These are phyloP conservation scores for Picea abies DNA, from an alignment of 83 land plant genomes.

Conservation along the genomic window DNA sequence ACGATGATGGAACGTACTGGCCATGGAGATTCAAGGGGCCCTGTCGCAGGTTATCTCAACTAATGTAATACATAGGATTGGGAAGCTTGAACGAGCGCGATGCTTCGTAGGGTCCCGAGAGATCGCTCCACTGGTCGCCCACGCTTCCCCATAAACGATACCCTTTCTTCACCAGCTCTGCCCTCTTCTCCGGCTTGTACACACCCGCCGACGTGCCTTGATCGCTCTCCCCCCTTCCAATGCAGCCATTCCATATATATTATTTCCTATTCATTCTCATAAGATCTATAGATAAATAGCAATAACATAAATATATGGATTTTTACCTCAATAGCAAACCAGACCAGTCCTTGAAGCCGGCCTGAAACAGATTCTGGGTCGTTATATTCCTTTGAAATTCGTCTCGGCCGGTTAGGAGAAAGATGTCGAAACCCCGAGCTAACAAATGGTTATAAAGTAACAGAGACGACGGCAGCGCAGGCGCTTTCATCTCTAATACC, in stretches of 20 bases:
- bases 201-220: neutral
- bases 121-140: constrained; percentile 62
- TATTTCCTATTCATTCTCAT: too few relatives aligned
- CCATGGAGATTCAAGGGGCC: too few relatives aligned
- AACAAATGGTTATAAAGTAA: constrained; percentile 37
- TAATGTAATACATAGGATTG: constrained; percentile 41
- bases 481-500: constrained; percentile 34
- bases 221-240: constrained; percentile 27
- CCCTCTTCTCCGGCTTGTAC: constrained; percentile 34
- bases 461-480: constrained; percentile 35
- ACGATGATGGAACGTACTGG: too few relatives aligned
- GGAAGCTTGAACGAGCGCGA: constrained; percentile 51
- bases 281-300: too few relatives aligned
- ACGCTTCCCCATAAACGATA: constrained; percentile 42
- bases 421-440: constrained; percentile 35
- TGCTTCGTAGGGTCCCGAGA: constrained; percentile 24
- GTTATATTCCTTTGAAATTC: constrained; percentile 62
- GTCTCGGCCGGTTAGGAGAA: constrained; percentile 60
- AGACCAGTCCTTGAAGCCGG: constrained; percentile 65
- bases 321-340: constrained; percentile 69
- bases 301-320: too few relatives aligned
- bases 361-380: constrained; percentile 42
- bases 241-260: too few relatives aligned
- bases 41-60: too few relatives aligned
- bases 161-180: constrained; percentile 22